Evolutionary conservation across 306 rosid genomes (phyloP).

Genomic region (Comarum palustre): DNA sequence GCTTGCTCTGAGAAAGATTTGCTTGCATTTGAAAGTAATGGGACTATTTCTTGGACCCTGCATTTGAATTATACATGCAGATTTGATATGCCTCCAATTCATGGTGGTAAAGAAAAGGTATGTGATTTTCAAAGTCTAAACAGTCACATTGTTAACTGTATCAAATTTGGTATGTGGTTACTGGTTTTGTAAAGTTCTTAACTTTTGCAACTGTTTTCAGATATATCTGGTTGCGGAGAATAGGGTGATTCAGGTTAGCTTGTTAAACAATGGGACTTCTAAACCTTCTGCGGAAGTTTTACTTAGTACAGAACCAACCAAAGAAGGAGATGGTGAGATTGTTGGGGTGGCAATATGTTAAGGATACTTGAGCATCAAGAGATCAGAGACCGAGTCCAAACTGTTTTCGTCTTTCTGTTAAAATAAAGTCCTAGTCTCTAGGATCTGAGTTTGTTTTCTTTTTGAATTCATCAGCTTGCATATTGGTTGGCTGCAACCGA

Average conservation of each 20-base stretch:
- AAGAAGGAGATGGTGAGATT: conserved; percentile 41
- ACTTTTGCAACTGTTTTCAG: conserved; percentile 36
- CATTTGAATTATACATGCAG: conserved; percentile 53
- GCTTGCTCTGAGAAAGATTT: conserved; percentile 48
- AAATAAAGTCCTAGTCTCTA: too few species aligned
- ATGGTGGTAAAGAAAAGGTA: conserved; percentile 63
- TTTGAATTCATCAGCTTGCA: too few species aligned
- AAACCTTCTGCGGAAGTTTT: conserved; percentile 44
- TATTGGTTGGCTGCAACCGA: too few species aligned
- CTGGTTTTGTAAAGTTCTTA: background rate
- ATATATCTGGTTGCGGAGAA: conserved; percentile 68
- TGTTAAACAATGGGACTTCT: conserved; percentile 33
- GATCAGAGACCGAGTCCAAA: too few species aligned
- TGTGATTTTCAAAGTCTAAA: background rate
- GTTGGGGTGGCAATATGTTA: conserved; percentile 52
- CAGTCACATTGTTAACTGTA: background rate
- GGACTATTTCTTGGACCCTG: conserved; percentile 56
- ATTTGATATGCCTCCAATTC: conserved; percentile 42
- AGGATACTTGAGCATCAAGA: too few species aligned
- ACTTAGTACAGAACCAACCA: conserved; percentile 44
- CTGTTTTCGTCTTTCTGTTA: too few species aligned
- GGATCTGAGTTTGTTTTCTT: too few species aligned
- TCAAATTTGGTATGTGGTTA: background rate
- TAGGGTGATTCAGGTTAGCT: conserved; percentile 54
- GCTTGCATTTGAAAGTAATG: conserved; percentile 62